A percentile compares a stretch with the other conserved stretches of the same genome.
phyloP scores from a whole-genome alignment of 345 rosid genomes.

The Microcos paniculata region DNA sequence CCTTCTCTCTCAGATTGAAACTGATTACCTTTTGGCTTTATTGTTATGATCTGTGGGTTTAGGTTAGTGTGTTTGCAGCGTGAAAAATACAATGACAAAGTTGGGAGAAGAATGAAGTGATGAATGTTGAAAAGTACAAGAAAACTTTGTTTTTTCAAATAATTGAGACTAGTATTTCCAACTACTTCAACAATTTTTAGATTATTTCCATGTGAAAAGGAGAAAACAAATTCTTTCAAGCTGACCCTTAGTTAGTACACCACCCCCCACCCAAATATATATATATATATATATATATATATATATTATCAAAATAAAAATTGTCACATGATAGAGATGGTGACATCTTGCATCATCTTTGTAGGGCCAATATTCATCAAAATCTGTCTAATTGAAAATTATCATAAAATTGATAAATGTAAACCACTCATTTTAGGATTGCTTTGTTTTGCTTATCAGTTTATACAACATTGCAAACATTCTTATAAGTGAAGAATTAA shows the following conservation, averaged over 20 bases:
- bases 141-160: conserved; percentile 14
- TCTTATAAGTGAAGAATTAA: too few species aligned
- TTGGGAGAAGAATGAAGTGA: neutral
- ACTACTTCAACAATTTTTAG: neutral
- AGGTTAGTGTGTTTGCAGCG: neutral
- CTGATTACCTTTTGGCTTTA: neutral
- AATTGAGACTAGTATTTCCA: conserved; percentile 11
- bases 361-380: too few species aligned
- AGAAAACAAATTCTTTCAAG: neutral
- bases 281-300: too few species aligned
- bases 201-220: conserved; percentile 8
- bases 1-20: neutral
- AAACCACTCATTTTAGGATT: too few species aligned
- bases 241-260: too few species aligned
- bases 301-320: too few species aligned
- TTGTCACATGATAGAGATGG: too few species aligned
- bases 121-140: neutral
- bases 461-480: too few species aligned
- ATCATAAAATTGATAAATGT: too few species aligned
- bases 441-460: too few species aligned
- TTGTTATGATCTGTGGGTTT: neutral
- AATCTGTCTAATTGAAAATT: too few species aligned
- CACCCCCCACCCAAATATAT: neutral
- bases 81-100: neutral
- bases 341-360: too few species aligned